Conservation (phyloP, 1,284 basidiomycete genomes). For the Spongispora temasekensis region DNA sequence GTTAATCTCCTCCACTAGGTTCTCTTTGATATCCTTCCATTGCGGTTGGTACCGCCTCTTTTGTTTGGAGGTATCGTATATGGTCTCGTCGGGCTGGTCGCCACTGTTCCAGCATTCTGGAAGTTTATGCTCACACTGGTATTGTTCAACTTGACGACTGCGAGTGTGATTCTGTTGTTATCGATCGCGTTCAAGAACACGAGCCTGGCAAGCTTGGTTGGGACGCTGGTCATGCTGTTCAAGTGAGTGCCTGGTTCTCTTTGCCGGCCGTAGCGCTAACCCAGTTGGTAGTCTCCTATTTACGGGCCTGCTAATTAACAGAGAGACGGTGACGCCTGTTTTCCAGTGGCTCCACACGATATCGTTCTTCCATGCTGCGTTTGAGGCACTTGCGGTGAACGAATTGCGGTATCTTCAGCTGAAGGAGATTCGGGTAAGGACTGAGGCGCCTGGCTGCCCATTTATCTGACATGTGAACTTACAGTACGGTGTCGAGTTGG, state of each 20-base stretch:
- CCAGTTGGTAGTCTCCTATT: constrained; percentile 76
- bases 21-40: constrained; percentile 93
- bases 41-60: constrained; percentile 92
- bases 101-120: constrained; percentile 89
- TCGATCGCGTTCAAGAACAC: constrained; percentile 86
- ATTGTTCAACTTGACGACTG: constrained; percentile 93
- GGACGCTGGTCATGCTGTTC: constrained; percentile 95
- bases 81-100: constrained; percentile 90
- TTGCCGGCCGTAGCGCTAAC: constrained; percentile 4
- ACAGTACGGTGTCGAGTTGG: constrained; percentile 90
- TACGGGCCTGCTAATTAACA: constrained; percentile 93
- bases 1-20: constrained; percentile 47
- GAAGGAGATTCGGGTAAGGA: constrained; percentile 82
- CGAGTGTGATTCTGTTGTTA: constrained; percentile 87
- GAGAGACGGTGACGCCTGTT: constrained; percentile 74
- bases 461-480: constrained; percentile 12
- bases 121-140: constrained; percentile 96
- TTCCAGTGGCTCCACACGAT: constrained; percentile 87
- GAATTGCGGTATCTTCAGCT: constrained; percentile 93
- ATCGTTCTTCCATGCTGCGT: constrained; percentile 99
- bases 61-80: constrained; percentile 96
- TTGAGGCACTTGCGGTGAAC: constrained; percentile 94
- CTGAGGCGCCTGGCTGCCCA: not conserved
- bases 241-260: constrained; percentile 64
- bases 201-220: constrained; percentile 90